A percentile compares a stretch with the other conserved stretches of the same genome.
Conservation (phyloP, 192 early-diverging fungal species). For the Rhizophagus clarus region DNA sequence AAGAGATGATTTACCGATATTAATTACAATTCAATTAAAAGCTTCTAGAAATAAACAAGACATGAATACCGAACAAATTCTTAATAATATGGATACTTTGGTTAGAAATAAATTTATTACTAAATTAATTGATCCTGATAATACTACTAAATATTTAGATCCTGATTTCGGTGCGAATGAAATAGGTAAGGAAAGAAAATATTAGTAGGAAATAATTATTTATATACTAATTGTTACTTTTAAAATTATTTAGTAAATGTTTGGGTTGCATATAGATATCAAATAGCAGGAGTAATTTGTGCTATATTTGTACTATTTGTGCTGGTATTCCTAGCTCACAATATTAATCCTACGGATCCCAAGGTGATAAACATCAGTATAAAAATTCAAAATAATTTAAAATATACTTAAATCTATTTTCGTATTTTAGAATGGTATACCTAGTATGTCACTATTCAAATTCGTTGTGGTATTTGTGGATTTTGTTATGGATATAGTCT, state of each 20-base stretch:
- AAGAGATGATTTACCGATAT: neutral
- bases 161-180: neutral
- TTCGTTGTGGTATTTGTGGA: neutral
- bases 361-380: neutral
- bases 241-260: neutral
- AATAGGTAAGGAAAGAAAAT: conserved; percentile 2
- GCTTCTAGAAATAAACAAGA: neutral
- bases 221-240: no score
- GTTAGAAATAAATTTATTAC: neutral
- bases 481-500: neutral
- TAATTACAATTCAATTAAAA: neutral
- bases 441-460: neutral
- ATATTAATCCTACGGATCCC: neutral
- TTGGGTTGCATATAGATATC: neutral
- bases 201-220: no score
- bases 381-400: no score
- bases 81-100: conserved; percentile 11
- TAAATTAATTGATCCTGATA: neutral
- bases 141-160: neutral
- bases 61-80: neutral
- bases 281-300: neutral
- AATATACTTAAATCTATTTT: no score
- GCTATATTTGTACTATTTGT: neutral
- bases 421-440: no score
- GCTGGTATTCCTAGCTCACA: neutral